phyloP scores from a whole-genome alignment of 306 rosid species.

The Bauhinia variegata region DNA sequence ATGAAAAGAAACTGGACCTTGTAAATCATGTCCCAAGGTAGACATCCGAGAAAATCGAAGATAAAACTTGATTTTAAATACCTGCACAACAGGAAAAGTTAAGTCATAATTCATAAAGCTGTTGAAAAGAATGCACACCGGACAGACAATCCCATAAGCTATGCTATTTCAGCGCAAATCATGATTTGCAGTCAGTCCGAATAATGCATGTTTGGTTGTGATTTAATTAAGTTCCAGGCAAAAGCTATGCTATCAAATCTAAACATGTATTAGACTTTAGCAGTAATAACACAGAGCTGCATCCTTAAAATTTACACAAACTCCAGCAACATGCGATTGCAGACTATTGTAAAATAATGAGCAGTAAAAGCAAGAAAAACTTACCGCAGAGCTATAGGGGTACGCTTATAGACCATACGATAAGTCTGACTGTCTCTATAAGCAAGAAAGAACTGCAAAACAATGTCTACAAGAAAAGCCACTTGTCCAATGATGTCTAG shows the following conservation, averaged over 20 bases:
- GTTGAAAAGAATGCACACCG: slow-evolving; percentile 9
- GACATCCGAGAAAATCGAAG: slow-evolving; percentile 78
- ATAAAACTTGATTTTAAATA: slow-evolving; percentile 74
- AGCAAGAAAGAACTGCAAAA: slow-evolving; percentile 76
- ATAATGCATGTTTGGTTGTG: no score
- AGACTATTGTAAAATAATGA: slow-evolving; percentile 1
- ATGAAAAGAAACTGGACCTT: slow-evolving; percentile 56
- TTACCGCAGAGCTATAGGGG: slow-evolving; percentile 77
- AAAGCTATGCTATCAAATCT: no score
- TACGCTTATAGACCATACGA: slow-evolving; percentile 70
- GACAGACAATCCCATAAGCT: slow-evolving; percentile 6
- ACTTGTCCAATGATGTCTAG: slow-evolving; percentile 82
- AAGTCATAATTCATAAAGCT: slow-evolving; percentile 2
- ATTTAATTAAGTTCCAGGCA: no score
- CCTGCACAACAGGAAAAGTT: slow-evolving; percentile 46
- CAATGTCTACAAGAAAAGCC: slow-evolving; percentile 83
- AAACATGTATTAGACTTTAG: background rate
- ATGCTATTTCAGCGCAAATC: slow-evolving; percentile 13
- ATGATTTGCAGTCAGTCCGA: background rate
- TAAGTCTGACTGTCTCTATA: slow-evolving; percentile 79
- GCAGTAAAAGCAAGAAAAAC: background rate
- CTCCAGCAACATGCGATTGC: no score
- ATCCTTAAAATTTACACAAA: background rate
- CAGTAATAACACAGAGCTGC: background rate
- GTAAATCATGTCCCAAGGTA: slow-evolving; percentile 95